phyloP scores from a whole-genome alignment of 805 yeast species.

The Myxozyma geophila region DNA sequence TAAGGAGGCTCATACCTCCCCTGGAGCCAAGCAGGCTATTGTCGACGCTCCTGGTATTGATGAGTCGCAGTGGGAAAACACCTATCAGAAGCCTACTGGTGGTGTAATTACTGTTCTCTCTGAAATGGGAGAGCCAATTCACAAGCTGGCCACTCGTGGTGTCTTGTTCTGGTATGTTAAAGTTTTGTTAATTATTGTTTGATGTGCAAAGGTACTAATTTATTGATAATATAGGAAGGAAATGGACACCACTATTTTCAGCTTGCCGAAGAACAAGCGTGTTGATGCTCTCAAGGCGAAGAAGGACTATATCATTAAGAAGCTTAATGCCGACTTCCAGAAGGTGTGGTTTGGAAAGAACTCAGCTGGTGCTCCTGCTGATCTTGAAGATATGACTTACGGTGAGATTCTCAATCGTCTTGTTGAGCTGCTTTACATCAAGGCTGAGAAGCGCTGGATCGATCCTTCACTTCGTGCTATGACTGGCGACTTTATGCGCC shows the following conservation, averaged over 20 bases:
- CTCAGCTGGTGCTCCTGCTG: slow-evolving; percentile 75
- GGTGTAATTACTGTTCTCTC: slow-evolving; percentile 95
- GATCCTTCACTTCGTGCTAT: slow-evolving; percentile 85
- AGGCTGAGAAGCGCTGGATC: slow-evolving; percentile 81
- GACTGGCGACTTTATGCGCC: slow-evolving; percentile 81
- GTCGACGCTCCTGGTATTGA: slow-evolving; percentile 88
- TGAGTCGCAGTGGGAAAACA: slow-evolving; percentile 88
- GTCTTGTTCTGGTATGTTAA: slow-evolving; percentile 76
- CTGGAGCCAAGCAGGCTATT: slow-evolving; percentile 91
- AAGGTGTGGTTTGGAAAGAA: slow-evolving; percentile 96
- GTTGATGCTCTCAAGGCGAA: slow-evolving; percentile 79
- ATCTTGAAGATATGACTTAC: slow-evolving; percentile 94
- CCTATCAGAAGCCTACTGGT: slow-evolving; percentile 94
- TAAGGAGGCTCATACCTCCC: slow-evolving; percentile 91
- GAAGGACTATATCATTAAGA: slow-evolving; percentile 81
- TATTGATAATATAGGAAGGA: slow-evolving; percentile 53
- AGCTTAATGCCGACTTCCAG: slow-evolving; percentile 92
- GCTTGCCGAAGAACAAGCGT: slow-evolving; percentile 80
- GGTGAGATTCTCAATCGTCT: slow-evolving; percentile 85
- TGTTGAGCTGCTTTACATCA: slow-evolving; percentile 85
- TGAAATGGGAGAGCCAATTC: slow-evolving; percentile 99
- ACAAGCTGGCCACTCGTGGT: slow-evolving; percentile 97
- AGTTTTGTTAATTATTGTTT: neutral
- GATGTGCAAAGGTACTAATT: neutral
- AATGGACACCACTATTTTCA: slow-evolving; percentile 90